Percentiles rank a stretch among this genome's conserved stretches.
Evolutionary conservation across 768 basidiomycete species (phyloP).

Genomic region (Amanita brunnescens): DNA sequence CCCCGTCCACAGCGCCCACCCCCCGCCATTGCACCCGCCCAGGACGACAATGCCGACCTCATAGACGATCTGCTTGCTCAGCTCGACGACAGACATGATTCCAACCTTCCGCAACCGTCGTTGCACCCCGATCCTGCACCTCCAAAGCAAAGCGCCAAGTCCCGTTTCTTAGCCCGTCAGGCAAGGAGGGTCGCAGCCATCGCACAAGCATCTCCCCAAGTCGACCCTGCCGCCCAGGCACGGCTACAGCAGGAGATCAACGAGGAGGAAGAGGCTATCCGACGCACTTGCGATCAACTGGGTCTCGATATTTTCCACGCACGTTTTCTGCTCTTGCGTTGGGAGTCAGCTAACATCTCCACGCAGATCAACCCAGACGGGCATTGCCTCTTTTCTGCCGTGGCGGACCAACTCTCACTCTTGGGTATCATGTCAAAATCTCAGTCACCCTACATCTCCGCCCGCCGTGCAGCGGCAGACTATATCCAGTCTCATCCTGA

Average conservation of each 20-base stretch:
- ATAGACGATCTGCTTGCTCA: conserved; percentile 72
- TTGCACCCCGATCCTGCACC: conserved; percentile 30
- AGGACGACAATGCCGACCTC: conserved; percentile 49
- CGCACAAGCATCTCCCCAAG: conserved; percentile 40
- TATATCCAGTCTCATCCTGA: conserved; percentile 80
- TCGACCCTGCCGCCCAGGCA: conserved; percentile 52
- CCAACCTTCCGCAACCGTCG: conserved; percentile 22
- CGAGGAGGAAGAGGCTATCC: conserved; percentile 61
- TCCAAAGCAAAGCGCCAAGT: conserved; percentile 49
- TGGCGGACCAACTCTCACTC: conserved; percentile 85
- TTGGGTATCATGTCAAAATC: conserved; percentile 53
- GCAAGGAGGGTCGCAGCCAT: conserved; percentile 64
- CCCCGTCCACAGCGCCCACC: conserved; percentile 21
- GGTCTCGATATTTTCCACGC: neutral
- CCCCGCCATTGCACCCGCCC: conserved; percentile 19
- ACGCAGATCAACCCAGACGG: conserved; percentile 89
- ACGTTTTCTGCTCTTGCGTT: neutral
- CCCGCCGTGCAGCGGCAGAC: conserved; percentile 63
- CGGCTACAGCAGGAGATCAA: conserved; percentile 54
- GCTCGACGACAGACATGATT: conserved; percentile 52
- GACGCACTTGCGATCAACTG: conserved; percentile 54
- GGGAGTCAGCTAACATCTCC: neutral
- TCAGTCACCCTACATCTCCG: conserved; percentile 49
- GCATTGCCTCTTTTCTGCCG: conserved; percentile 90
- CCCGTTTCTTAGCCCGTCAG: conserved; percentile 65